phyloP scores from a whole-genome alignment of 495 filamentous ascomycete species.

The Lophium mytilinum region DNA sequence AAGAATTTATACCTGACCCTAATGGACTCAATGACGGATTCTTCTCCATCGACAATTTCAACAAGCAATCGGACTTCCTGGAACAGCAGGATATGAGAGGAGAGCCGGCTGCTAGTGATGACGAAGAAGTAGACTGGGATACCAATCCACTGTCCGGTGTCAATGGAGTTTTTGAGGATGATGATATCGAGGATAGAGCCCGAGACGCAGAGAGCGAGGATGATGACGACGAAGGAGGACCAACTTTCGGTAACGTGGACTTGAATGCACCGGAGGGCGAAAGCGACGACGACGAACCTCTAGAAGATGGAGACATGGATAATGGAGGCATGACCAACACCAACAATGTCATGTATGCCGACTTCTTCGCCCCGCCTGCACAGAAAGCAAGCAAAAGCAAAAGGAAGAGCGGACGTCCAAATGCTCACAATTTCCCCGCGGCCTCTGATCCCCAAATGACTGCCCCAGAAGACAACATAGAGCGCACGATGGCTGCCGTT shows the following conservation, averaged over 20 bases:
- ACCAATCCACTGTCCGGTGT: conserved; percentile 48
- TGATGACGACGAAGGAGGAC: conserved; percentile 60
- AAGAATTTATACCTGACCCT: conserved; percentile 43
- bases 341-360: conserved; percentile 76
- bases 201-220: conserved; percentile 35
- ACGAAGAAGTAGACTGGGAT: conserved; percentile 82
- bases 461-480: conserved; percentile 46
- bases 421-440: conserved; percentile 35
- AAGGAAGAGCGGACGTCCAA: conserved; percentile 33
- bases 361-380: conserved; percentile 82
- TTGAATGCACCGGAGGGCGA: conserved; percentile 48
- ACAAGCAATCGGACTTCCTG: conserved; percentile 77
- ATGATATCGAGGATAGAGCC: conserved; percentile 33
- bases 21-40: conserved; percentile 87
- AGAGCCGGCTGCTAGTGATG: conserved; percentile 60
- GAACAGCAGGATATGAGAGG: conserved; percentile 72
- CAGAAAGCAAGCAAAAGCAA: conserved; percentile 53
- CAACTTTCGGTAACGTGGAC: conserved; percentile 65
- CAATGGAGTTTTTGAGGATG: background rate
- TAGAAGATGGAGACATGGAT: conserved; percentile 46
- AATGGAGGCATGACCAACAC: conserved; percentile 54
- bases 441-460: conserved; percentile 11
- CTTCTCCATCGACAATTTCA: conserved; percentile 97
- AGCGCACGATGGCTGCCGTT: conserved; percentile 84
- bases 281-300: conserved; percentile 44